phyloP scores from a whole-genome alignment of 306 rosid species.

The Quercus bicolor region DNA sequence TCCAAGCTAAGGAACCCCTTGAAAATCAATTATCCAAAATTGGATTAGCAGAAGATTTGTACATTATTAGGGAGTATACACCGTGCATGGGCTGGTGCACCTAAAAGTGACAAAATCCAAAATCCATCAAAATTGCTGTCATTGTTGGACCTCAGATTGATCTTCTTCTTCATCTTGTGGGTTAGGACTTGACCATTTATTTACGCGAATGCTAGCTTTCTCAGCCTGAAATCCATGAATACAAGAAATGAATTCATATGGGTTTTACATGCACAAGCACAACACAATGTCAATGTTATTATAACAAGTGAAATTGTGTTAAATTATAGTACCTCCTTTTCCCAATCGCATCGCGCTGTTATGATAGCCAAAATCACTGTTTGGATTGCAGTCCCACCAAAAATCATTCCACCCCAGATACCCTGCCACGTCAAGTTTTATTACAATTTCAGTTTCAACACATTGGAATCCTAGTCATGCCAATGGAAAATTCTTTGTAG shows the following conservation, averaged over 20 bases:
- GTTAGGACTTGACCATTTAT: constrained; percentile 35
- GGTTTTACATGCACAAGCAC: background rate
- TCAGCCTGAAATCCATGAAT: constrained; percentile 35
- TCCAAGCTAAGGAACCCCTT: background rate
- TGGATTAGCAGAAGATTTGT: background rate
- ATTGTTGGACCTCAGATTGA: background rate
- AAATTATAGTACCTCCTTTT: constrained; percentile 43
- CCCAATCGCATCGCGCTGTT: constrained; percentile 51
- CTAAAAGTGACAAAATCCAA: background rate
- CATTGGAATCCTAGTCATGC: background rate
- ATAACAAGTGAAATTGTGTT: background rate
- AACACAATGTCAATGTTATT: no score
- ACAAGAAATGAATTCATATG: background rate
- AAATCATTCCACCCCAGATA: constrained; percentile 80
- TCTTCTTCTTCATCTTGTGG: background rate
- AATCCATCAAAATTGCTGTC: background rate
- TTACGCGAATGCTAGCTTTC: constrained; percentile 35
- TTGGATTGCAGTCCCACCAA: constrained; percentile 68
- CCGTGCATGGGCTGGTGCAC: background rate
- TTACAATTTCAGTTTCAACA: background rate
- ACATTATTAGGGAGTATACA: background rate
- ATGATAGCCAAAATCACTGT: constrained; percentile 44
- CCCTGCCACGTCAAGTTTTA: constrained; percentile 35
- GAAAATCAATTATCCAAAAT: background rate
- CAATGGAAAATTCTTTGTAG: no score